Evolutionary conservation across 2,329 filamentous ascomycete genomes (phyloP).

Genomic region (Myriosclerotinia curreyana): DNA sequence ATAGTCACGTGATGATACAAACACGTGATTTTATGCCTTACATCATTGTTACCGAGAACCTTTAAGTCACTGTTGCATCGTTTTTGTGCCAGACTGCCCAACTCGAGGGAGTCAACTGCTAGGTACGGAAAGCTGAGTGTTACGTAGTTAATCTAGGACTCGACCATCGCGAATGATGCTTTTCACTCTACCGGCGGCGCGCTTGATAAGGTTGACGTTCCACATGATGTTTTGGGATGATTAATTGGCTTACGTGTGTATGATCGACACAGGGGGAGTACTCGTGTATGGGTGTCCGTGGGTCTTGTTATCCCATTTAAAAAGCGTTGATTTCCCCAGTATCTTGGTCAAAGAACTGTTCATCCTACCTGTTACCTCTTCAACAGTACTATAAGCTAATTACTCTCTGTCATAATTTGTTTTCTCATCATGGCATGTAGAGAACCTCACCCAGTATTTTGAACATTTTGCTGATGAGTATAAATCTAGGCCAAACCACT

Average conservation of each 20-base stretch:
- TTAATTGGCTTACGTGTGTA: background rate
- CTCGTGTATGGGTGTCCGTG: no score
- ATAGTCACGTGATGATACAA: no score
- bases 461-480: background rate
- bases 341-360: background rate
- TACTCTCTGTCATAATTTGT: no score
- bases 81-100: no score
- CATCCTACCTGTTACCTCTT: background rate
- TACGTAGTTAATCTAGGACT: no score
- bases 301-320: background rate
- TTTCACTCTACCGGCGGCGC: background rate
- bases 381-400: background rate
- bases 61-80: no score
- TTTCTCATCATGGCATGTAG: background rate
- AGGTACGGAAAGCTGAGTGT: no score
- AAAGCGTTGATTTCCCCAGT: background rate
- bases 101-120: no score
- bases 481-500: slow-evolving; percentile 18
- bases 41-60: no score
- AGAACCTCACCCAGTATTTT: rapidly evolving
- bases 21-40: no score
- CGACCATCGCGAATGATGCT: no score
- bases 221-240: background rate
- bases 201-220: background rate
- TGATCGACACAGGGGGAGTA: slow-evolving; percentile 1